A percentile compares a stretch with the other conserved stretches of the same genome.
Conservation (phyloP, 331 rosid genomes). For the Phaseolus coccineus region DNA sequence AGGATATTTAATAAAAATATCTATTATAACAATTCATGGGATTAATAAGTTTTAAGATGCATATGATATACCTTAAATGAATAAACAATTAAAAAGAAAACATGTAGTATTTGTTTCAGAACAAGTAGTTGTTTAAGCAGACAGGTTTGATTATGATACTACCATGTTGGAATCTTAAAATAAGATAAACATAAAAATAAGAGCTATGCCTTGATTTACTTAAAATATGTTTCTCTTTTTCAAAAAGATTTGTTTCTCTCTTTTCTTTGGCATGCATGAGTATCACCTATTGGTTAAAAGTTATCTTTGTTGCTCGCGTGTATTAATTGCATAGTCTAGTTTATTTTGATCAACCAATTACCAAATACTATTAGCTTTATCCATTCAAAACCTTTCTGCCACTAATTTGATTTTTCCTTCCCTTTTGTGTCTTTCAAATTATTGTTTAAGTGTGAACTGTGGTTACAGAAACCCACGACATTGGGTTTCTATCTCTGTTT, state of each 20-base stretch:
- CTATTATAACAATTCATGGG: background rate
- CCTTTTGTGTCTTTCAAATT: conserved; percentile 1
- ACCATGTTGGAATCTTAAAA: conserved; percentile 47
- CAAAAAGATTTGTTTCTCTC: conserved; percentile 34
- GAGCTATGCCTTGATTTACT: conserved; percentile 38
- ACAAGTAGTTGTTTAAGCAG: conserved; percentile 21
- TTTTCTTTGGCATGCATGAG: conserved; percentile 20
- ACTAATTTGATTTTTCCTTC: background rate
- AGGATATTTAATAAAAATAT: background rate
- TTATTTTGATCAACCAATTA: background rate
- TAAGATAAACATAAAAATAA: conserved; percentile 47
- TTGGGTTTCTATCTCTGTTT: background rate
- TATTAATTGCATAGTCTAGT: background rate
- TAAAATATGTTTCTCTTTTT: conserved; percentile 15
- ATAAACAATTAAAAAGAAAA: background rate
- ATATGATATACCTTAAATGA: background rate
- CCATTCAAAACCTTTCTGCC: conserved; percentile 5
- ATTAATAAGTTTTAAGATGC: background rate
- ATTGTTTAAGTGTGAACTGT: conserved; percentile 10
- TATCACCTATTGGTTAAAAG: conserved; percentile 19
- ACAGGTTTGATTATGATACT: conserved; percentile 18
- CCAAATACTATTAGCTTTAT: conserved; percentile 33
- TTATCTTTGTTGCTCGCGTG: conserved; percentile 6
- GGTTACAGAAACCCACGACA: conserved; percentile 35
- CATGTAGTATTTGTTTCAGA: background rate